Percentiles rank a stretch among this genome's conserved stretches.
Evolutionary conservation across 1,139 yeast genomes (phyloP).

Genomic region (Saccharomyces pastorianus): DNA sequence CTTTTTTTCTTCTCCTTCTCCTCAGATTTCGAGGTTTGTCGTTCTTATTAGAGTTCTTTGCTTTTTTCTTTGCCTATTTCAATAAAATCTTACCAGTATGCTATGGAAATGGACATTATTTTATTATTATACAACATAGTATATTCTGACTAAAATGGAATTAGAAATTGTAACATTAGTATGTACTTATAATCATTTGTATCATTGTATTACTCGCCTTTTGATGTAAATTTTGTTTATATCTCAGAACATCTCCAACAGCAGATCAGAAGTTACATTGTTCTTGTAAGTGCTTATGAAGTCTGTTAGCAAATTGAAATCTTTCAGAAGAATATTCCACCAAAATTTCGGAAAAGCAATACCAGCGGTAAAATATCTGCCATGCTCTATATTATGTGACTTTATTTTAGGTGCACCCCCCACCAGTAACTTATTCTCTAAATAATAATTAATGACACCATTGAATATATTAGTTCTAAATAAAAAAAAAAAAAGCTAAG

Average conservation of each 20-base stretch:
- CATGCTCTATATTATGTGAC: background rate
- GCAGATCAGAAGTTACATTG: background rate
- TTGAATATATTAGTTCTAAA: background rate
- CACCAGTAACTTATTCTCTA: background rate
- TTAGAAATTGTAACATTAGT: background rate
- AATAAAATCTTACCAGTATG: background rate
- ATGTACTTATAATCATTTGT: background rate
- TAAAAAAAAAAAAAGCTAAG: background rate
- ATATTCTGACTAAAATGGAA: background rate
- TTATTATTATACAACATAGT: background rate
- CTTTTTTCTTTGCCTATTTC: background rate
- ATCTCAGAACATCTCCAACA: background rate
- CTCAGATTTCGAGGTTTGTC: background rate
- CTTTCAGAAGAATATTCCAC: background rate
- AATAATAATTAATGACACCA: background rate
- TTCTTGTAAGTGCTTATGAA: no score
- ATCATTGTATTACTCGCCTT: background rate
- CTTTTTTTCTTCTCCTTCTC: background rate
- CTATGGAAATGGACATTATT: background rate
- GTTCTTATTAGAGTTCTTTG: background rate
- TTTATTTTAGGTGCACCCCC: background rate
- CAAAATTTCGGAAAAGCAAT: background rate
- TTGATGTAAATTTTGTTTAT: background rate
- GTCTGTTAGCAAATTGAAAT: background rate
- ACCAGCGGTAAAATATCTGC: no score